These are phyloP conservation scores for Haplosporangium sp. DNA, from an alignment of 371 early-diverging fungal species.

Conservation along the genomic window DNA sequence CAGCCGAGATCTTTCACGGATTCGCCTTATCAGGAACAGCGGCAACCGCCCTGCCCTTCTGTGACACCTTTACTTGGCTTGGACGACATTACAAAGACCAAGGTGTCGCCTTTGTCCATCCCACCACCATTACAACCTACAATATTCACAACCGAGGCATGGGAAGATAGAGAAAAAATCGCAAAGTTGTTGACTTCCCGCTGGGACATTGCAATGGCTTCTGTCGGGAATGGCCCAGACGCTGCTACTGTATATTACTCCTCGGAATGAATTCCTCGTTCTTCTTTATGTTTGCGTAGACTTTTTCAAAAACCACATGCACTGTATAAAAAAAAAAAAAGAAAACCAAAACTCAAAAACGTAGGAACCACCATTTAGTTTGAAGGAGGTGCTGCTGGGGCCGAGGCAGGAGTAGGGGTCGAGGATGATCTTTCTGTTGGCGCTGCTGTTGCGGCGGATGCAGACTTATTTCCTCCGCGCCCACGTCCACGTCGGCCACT, in stretches of 20 bases:
- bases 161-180: background rate
- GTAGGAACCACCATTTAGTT: background rate
- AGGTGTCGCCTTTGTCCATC: too few species aligned
- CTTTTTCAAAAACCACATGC: background rate
- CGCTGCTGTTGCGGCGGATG: background rate
- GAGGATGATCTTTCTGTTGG: too few species aligned
- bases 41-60: too few species aligned
- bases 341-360: background rate
- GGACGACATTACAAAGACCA: too few species aligned
- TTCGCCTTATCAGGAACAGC: too few species aligned
- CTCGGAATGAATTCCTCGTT: background rate
- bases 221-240: background rate
- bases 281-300: background rate
- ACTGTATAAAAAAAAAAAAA: background rate
- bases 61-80: too few species aligned
- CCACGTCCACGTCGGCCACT: conserved; percentile 36
- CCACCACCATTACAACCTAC: too few species aligned
- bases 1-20: too few species aligned
- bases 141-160: background rate
- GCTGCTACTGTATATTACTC: background rate
- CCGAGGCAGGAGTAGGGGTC: background rate
- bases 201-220: background rate
- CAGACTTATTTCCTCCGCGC: conserved; percentile 25
- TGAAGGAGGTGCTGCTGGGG: background rate
- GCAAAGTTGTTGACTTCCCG: background rate